phyloP scores from a whole-genome alignment of 2,329 filamentous ascomycete species.

The Truncatella angustata region DNA sequence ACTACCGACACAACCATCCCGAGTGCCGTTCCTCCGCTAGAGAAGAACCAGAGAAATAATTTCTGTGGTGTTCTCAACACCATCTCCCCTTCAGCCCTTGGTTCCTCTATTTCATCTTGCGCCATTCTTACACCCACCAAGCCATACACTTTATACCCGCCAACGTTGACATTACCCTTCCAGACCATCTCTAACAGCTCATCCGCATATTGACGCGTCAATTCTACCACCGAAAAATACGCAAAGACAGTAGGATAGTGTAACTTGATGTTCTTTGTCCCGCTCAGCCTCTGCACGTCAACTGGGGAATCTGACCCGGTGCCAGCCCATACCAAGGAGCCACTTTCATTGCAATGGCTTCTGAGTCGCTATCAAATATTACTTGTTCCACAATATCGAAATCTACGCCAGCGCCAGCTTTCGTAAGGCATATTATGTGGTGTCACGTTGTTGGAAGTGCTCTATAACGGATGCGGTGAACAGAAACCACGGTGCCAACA shows the following conservation, averaged over 20 bases:
- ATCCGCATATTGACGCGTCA: not conserved
- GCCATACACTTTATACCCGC: not conserved
- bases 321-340: not conserved
- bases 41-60: too few relatives aligned
- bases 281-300: not conserved
- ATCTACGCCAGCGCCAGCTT: slow-evolving; percentile 66
- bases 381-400: slow-evolving; percentile 31
- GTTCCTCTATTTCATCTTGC: not conserved
- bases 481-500: not conserved
- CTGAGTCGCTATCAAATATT: not conserved
- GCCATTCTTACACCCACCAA: not conserved
- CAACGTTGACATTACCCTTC: not conserved
- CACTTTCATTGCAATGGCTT: not conserved
- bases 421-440: not conserved
- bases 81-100: not conserved
- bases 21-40: too few relatives aligned
- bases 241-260: slow-evolving; percentile 1
- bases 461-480: not conserved
- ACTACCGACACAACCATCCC: too few relatives aligned
- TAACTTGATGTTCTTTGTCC: not conserved
- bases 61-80: not conserved
- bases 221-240: not conserved
- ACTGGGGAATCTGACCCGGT: not conserved
- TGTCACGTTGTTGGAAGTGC: not conserved
- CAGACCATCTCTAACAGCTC: slow-evolving; percentile 2